A percentile compares a stretch with the other conserved stretches of the same genome.
These are phyloP conservation scores for Nissolia schottii DNA, from an alignment of 306 rosid genomes.

Conservation along the genomic window DNA sequence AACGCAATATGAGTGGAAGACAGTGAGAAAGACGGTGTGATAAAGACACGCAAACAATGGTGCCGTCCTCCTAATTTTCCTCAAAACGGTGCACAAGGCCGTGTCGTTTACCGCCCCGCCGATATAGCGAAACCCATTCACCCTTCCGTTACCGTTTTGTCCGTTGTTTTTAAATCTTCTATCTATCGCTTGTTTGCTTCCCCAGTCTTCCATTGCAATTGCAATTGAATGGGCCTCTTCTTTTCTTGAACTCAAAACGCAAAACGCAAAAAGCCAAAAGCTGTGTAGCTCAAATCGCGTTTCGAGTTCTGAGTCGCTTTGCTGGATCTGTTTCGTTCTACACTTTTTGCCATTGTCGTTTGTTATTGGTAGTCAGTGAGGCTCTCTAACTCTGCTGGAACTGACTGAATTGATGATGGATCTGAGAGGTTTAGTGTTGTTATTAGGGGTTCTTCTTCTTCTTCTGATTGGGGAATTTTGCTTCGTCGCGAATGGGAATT, in stretches of 20 bases:
- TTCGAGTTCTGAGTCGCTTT: too few species aligned
- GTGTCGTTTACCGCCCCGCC: not conserved
- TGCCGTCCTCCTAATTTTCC: not conserved
- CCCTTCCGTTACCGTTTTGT: not conserved
- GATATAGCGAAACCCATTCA: not conserved
- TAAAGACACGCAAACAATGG: not conserved
- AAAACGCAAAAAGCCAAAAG: too few species aligned
- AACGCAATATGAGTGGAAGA: not conserved
- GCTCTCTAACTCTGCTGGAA: too few species aligned
- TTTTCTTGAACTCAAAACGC: too few species aligned
- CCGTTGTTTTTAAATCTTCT: not conserved
- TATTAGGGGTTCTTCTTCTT: constrained; percentile 31
- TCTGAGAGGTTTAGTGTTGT: constrained; percentile 37
- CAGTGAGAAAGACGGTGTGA: not conserved
- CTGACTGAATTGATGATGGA: constrained; percentile 42
- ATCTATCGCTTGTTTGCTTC: not conserved
- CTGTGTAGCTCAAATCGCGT: too few species aligned
- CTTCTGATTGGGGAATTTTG: constrained; percentile 23
- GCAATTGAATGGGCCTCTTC: not conserved
- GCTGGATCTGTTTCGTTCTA: too few species aligned
- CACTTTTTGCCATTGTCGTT: not conserved
- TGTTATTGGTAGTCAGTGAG: too few species aligned
- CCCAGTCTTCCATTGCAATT: not conserved
- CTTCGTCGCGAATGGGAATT: constrained; percentile 40
- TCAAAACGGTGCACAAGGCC: not conserved